Base-by-base conservation (phyloP, 169 alveolate species). In the Theileria annulata region DNA sequence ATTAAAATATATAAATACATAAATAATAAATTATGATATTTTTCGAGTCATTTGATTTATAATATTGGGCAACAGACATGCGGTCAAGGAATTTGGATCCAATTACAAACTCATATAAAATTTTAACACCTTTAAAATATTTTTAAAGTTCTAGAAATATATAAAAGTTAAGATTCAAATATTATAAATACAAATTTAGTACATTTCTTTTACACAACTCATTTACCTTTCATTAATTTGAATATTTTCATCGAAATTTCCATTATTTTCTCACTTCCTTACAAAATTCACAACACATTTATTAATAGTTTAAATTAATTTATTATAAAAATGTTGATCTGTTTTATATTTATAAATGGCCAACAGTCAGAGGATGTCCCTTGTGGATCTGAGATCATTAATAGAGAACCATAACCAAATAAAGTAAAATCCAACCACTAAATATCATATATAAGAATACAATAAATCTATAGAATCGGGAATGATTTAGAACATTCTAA, bases 341-440 rank as follows among this genome's bases (percentile, higher is more conserved):
- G 15, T 42, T 42, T 8, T 3, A 42, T 42, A 42, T 42, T 42
- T 42, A 42, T 42, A 42, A 42, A 42, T 42, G 51, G 51, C 13
- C 51, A 42, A 42, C 30, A 28, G 67, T 58, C 67, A 58, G 67
- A 58, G 67, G 67, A 58, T 58, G 67, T 25, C 42, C 35, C 67
- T 58, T 25, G 35, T 58, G 67, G 67, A 58, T 28, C 27, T 58
- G 35, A 58, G 35, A 28, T 58, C 67, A 10, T 25, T 58, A 58
- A 58, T 58, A 23, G 67, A 58, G 67, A 58, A n/a, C 42, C 30
- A 58, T 25, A 25, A 23, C 67, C 67, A 58, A 28, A 25, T 25
- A 58, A 58, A 2, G 35, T 58, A 58, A 58, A 58, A 25, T 42
- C 13, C 51, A 42, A 42, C 3, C 51, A 3, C 15, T 42, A 25